Evolutionary conservation across 345 rosid genomes (phyloP).

Genomic region (Anastatica hierochuntica): DNA sequence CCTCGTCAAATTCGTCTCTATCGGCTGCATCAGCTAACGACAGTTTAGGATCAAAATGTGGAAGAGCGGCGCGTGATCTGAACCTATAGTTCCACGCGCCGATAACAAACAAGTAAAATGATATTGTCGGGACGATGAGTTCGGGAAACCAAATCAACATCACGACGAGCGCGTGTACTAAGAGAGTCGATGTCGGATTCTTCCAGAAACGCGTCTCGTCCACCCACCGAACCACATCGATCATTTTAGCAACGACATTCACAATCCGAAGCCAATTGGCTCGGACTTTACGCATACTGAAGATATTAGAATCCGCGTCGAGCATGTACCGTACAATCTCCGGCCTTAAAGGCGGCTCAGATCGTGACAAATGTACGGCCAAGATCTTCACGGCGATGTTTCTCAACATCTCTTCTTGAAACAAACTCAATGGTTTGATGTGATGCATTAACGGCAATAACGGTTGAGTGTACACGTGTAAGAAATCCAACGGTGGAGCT

Average conservation of each 20-base stretch:
- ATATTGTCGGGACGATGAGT: conserved; percentile 55
- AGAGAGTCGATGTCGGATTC: conserved; percentile 61
- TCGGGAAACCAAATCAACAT: conserved; percentile 79
- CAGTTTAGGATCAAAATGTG: conserved; percentile 66
- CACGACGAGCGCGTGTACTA: conserved; percentile 63
- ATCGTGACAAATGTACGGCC: conserved; percentile 54
- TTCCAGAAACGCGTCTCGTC: conserved; percentile 73
- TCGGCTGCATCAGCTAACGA: conserved; percentile 51
- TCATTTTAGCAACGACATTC: conserved; percentile 43
- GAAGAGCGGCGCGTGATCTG: conserved; percentile 37
- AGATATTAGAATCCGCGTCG: conserved; percentile 52
- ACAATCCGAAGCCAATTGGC: conserved; percentile 75
- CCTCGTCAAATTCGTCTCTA: conserved; percentile 69
- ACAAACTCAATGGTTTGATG: conserved; percentile 49
- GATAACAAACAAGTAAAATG: conserved; percentile 63
- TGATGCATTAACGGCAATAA: conserved; percentile 74
- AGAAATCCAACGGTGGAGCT: conserved; percentile 57
- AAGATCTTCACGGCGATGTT: conserved; percentile 42
- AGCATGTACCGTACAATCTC: conserved; percentile 71
- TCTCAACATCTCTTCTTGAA: conserved; percentile 36
- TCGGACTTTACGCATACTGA: conserved; percentile 74
- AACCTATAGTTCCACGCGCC: conserved; percentile 75
- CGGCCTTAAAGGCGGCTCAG: conserved; percentile 61
- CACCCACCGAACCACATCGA: conserved; percentile 63
- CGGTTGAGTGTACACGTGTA: conserved; percentile 79